phyloP scores from a whole-genome alignment of 73 alveolate genomes.

The Durusdinium trenchii region DNA sequence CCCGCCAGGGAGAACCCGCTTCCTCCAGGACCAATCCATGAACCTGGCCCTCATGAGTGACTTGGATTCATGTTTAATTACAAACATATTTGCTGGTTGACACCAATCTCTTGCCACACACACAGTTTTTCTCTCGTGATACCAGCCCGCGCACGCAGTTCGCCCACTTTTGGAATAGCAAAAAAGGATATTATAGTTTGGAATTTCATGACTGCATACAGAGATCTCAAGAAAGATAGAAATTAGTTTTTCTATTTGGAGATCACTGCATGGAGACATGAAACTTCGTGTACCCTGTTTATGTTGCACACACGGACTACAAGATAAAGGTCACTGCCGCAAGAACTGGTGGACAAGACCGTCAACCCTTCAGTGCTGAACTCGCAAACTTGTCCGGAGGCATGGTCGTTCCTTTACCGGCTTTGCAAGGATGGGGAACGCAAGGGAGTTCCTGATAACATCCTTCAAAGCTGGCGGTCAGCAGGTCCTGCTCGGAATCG shows the following conservation, averaged over 20 bases:
- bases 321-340: neutral
- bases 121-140: no score
- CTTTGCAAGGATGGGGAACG: neutral
- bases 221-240: no score
- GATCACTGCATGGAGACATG: neutral
- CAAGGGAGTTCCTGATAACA: neutral
- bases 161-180: no score
- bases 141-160: no score
- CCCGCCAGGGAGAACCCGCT: no score
- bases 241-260: neutral
- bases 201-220: neutral
- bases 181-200: neutral
- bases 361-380: neutral
- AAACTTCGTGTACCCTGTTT: neutral
- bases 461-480: neutral
- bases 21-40: no score
- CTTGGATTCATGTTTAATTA: no score
- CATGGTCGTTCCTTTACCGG: slow-evolving; percentile 13
- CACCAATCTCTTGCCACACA: no score
- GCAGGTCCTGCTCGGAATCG: neutral
- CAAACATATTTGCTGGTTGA: no score
- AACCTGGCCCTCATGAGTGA: no score
- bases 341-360: neutral
- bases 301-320: neutral
- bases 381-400: neutral